Base-by-base conservation (phyloP, 352 stramenopile genomes). In the Saprolegnia diclina region DNA sequence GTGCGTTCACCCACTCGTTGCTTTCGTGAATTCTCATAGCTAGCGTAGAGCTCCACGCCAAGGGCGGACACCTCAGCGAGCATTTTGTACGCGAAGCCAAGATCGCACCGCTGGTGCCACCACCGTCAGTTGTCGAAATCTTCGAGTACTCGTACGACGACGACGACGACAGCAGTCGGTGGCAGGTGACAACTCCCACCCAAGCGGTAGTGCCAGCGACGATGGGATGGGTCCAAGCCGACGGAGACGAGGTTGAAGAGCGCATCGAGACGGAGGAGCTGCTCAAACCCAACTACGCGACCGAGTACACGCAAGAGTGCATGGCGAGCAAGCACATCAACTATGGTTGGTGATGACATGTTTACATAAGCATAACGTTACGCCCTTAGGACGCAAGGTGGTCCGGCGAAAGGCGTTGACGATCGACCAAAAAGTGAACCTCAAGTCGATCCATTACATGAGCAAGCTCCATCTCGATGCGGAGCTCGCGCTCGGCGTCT, bases 201-300 rank as follows among this genome's bases (percentile, higher is more conserved):
- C 13, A 14, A n/a, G 7, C 42, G 13, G 29, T 35, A 5, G 29
- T 35, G 29, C 29, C 29, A 5, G 29, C 29, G 29, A 35, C 29
- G 5, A 35, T 5, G 5, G 29, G 42, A 3, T 48, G 42, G 42
- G 13, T 48, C 13, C 13, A 48, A 3, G 18, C 42, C 42, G 42
- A n/a, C 42, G 42, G 42, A 48, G 72, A 77, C 9, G 78, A 79
- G 19, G 64, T 78, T 10, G 71, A 76, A 26, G 74, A 79, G 59
- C 72, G 72, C n/a, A 55, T 73, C 16, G 71, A 79, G 45, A 76
- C 77, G 0, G 80, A 91, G 44, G 83, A 83, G 64, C 65, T 90
- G 16, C 88, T 93, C 79, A 88, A 88, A 55, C 80, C 81, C 18
- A 90, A 92, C 70, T 93, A 89, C 53, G 79, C 90, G 70, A 84